Evolutionary conservation across 352 stramenopile species (phyloP).

Genomic region (Pythium dissotocum): DNA sequence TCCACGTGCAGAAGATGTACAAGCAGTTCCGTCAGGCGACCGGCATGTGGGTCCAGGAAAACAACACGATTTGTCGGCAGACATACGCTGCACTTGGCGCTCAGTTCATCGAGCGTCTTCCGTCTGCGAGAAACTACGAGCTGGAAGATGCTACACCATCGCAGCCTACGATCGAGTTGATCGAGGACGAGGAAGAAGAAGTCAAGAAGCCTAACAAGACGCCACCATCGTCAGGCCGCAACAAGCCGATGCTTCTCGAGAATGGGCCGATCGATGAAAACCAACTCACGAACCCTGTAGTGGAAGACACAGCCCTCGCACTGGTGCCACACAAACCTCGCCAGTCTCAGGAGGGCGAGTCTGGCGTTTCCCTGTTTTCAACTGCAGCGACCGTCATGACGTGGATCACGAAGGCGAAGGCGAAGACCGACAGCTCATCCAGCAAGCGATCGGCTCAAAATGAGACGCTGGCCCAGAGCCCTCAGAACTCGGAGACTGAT

Average conservation of each 20-base stretch:
- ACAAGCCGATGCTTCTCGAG: conserved; percentile 26
- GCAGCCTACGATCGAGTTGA: conserved; percentile 20
- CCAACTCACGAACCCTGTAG: not conserved
- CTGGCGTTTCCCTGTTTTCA: conserved; percentile 41
- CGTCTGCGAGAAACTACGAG: conserved; percentile 15
- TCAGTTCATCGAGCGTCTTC: conserved; percentile 55
- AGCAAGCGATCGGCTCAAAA: conserved; percentile 12
- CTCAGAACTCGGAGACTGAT: conserved; percentile 75
- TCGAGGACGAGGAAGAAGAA: conserved; percentile 24
- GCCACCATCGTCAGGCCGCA: conserved; percentile 5
- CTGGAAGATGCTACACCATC: conserved; percentile 15
- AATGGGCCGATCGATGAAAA: conserved; percentile 16
- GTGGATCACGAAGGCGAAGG: conserved; percentile 59
- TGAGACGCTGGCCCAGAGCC: conserved; percentile 32
- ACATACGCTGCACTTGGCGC: conserved; percentile 67
- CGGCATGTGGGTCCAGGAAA: conserved; percentile 85
- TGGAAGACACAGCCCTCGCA: conserved; percentile 16
- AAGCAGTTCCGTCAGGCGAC: conserved; percentile 85
- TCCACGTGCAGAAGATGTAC: conserved; percentile 86
- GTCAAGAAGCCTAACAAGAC: conserved; percentile 16
- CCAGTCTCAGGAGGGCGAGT: conserved; percentile 18
- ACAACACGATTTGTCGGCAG: conserved; percentile 79
- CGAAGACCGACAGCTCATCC: conserved; percentile 28
- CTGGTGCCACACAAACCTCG: conserved; percentile 20
- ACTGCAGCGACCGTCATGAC: conserved; percentile 57